phyloP scores from a whole-genome alignment of 2,329 filamentous ascomycete genomes.

The Achaetomium macrosporum region DNA sequence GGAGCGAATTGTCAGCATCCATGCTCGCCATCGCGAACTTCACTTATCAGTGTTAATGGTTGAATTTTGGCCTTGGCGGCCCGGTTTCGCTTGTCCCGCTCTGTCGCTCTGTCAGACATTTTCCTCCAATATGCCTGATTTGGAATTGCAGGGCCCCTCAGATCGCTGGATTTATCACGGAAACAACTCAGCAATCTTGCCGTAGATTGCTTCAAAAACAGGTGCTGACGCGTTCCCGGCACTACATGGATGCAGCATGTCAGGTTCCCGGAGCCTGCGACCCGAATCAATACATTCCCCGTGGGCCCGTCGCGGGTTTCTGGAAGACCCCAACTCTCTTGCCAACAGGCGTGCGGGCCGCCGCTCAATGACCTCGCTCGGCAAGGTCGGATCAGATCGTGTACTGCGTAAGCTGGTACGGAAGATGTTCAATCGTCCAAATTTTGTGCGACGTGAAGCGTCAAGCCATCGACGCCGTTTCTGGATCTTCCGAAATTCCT shows the following conservation, averaged over 20 bases:
- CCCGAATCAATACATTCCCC: not conserved
- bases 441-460: slow-evolving; percentile 19
- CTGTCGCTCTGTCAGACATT: no score
- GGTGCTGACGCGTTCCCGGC: slow-evolving; percentile 4
- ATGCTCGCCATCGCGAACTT: not conserved
- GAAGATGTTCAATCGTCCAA: slow-evolving; percentile 6
- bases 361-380: slow-evolving; percentile 1
- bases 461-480: not conserved
- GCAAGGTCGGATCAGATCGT: slow-evolving; percentile 23
- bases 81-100: no score
- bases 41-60: no score
- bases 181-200: no score
- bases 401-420: no score
- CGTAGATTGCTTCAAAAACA: no score
- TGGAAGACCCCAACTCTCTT: slow-evolving; percentile 4
- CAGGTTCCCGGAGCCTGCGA: not conserved
- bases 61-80: no score
- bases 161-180: no score
- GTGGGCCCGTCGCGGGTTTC: not conserved
- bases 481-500: not conserved
- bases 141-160: no score
- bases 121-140: no score
- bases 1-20: no score
- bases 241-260: not conserved
- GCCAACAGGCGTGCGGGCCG: not conserved